These are phyloP conservation scores for Trichoderma sp. DNA, from an alignment of 2,329 filamentous ascomycete species.

Conservation along the genomic window DNA sequence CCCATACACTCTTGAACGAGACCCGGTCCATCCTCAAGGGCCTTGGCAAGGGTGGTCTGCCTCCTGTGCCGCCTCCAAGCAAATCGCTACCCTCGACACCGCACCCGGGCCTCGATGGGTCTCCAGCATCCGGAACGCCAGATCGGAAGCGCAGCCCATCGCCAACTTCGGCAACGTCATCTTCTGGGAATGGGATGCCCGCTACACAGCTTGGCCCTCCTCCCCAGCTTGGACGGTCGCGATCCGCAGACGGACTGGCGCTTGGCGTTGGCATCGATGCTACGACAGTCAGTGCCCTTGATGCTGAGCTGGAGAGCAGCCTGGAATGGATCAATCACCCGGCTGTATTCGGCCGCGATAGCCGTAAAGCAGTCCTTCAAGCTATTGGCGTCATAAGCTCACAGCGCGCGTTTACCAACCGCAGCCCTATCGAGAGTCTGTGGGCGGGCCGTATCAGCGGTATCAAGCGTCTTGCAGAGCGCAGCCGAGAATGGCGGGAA, in stretches of 20 bases:
- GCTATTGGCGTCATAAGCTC: constrained; percentile 96
- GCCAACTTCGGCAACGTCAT: constrained; percentile 53
- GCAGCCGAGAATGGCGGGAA: constrained; percentile 90
- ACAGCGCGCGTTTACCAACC: constrained; percentile 91
- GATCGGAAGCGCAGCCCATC: constrained; percentile 61
- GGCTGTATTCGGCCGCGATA: constrained; percentile 90
- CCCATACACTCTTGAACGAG: constrained; percentile 88
- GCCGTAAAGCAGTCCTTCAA: constrained; percentile 92
- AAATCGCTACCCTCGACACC: constrained; percentile 55
- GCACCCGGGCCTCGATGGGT: constrained; percentile 50
- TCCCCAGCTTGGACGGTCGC: constrained; percentile 53
- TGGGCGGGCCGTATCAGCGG: constrained; percentile 85
- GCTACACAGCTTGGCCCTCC: constrained; percentile 47
- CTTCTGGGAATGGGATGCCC: constrained; percentile 46
- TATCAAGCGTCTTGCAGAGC: constrained; percentile 78
- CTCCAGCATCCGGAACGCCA: constrained; percentile 52
- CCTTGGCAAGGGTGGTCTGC: constrained; percentile 90
- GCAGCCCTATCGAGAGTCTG: constrained; percentile 83
- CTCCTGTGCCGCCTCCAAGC: constrained; percentile 79
- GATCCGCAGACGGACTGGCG: constrained; percentile 62
- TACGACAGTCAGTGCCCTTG: constrained; percentile 80
- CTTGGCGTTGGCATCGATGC: constrained; percentile 78
- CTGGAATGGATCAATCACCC: constrained; percentile 98
- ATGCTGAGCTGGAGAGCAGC: constrained; percentile 85
- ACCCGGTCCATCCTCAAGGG: constrained; percentile 95